These are phyloP conservation scores for Fragilaria crotonensis DNA, from an alignment of 108 stramenopile genomes.

Conservation along the genomic window DNA sequence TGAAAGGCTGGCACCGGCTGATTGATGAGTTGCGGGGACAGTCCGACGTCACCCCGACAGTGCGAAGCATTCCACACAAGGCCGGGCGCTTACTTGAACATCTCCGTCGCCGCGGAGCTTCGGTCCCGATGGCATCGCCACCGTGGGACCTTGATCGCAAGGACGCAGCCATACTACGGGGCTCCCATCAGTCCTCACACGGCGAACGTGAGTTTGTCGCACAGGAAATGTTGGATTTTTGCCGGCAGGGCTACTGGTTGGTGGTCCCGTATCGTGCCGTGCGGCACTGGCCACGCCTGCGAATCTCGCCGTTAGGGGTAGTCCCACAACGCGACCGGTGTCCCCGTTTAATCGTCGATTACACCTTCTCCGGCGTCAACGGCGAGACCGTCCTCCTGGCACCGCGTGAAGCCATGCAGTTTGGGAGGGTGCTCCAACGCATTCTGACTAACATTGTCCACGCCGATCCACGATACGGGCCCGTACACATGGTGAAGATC, in stretches of 20 bases:
- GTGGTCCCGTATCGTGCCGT: conserved; percentile 16
- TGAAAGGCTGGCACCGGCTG: no score
- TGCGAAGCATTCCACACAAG: no score
- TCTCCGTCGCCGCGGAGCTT: no score
- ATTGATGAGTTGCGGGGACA: no score
- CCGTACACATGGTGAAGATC: no score
- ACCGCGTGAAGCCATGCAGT: neutral
- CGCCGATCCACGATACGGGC: neutral
- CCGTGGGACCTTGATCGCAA: conserved; percentile 8
- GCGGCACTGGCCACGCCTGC: neutral
- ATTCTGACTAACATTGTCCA: neutral
- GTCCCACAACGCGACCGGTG: conserved; percentile 25
- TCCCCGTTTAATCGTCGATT: conserved; percentile 20
- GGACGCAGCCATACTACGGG: conserved; percentile 7
- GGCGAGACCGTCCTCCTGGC: conserved; percentile 16
- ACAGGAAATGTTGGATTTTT: conserved; percentile 15
- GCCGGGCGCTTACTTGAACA: no score
- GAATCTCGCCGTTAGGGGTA: conserved; percentile 10
- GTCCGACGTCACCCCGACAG: no score
- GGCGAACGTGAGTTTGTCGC: conserved; percentile 9
- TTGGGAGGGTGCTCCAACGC: neutral
- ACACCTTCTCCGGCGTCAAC: conserved; percentile 20
- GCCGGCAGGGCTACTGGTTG: no score
- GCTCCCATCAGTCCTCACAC: no score
- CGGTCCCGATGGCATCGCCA: neutral